phyloP scores from a whole-genome alignment of 352 stramenopile species.

The Plasmopara halstedii region DNA sequence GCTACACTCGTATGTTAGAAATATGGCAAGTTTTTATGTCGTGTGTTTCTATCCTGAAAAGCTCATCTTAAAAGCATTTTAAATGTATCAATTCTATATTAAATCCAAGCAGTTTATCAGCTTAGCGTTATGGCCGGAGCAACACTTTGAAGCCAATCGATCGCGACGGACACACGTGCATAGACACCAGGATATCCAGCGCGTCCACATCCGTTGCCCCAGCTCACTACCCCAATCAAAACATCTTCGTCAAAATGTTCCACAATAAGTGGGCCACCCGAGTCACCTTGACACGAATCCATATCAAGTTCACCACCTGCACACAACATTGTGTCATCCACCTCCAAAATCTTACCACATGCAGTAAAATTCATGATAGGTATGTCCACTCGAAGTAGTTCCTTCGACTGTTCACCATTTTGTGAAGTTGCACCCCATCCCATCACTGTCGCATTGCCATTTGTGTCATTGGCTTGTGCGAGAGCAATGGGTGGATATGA shows the following conservation, averaged over 20 bases:
- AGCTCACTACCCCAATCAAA: slow-evolving; percentile 50
- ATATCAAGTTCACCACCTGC: slow-evolving; percentile 33
- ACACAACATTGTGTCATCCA: slow-evolving; percentile 50
- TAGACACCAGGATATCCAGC: slow-evolving; percentile 42
- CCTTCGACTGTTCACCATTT: slow-evolving; percentile 14
- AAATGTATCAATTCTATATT: too few species aligned
- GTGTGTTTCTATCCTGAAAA: not conserved
- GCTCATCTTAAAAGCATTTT: too few species aligned
- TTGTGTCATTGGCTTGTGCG: slow-evolving; percentile 17
- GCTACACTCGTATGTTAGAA: slow-evolving; percentile 7
- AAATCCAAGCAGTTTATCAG: slow-evolving; percentile 10
- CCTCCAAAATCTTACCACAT: slow-evolving; percentile 26
- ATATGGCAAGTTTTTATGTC: not conserved
- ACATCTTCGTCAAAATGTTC: slow-evolving; percentile 24
- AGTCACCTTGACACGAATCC: slow-evolving; percentile 58
- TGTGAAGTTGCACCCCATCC: slow-evolving; percentile 27
- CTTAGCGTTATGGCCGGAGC: slow-evolving; percentile 9
- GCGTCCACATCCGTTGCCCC: slow-evolving; percentile 42
- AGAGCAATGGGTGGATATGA: slow-evolving; percentile 31
- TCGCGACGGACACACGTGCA: slow-evolving; percentile 30
- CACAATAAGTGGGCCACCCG: slow-evolving; percentile 10
- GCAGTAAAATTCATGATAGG: slow-evolving; percentile 34
- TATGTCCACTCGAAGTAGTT: slow-evolving; percentile 36
- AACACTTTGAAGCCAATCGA: slow-evolving; percentile 19
- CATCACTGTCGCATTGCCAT: slow-evolving; percentile 32